A percentile compares a stretch with the other conserved stretches of the same genome.
These are phyloP conservation scores for Eimeria acervulina DNA, from an alignment of 169 alveolate species.

Conservation along the genomic window DNA sequence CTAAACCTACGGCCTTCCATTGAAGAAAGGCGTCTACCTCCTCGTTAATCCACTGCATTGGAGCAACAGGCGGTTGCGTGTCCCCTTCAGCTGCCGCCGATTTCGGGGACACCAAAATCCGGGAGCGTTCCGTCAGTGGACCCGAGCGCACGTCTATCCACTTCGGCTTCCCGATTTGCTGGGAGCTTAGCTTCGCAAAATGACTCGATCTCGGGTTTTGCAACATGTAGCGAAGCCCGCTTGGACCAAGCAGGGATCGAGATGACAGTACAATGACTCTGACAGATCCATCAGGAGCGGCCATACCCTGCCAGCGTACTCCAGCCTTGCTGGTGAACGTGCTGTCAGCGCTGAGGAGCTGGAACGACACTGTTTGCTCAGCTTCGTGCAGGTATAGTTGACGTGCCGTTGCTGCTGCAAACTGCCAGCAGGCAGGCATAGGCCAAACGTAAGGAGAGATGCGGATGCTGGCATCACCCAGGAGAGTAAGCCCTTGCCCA, in stretches of 20 bases:
- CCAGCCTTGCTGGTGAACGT: slow-evolving; percentile 11
- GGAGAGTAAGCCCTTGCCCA: slow-evolving; percentile 10
- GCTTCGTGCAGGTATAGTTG: neutral
- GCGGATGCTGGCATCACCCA: slow-evolving; percentile 70
- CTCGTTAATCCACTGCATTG: neutral
- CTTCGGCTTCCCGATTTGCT: neutral
- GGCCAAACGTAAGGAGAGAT: slow-evolving; percentile 65
- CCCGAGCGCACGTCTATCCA: slow-evolving; percentile 47
- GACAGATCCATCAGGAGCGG: slow-evolving; percentile 66
- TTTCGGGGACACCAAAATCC: neutral
- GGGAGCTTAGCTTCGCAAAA: neutral
- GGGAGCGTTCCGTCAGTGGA: slow-evolving; percentile 15
- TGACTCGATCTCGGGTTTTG: neutral
- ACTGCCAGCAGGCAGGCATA: slow-evolving; percentile 72
- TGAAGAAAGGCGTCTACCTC: slow-evolving; percentile 5
- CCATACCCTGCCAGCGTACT: slow-evolving; percentile 66
- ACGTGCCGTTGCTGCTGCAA: neutral
- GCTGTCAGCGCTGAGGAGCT: slow-evolving; percentile 31
- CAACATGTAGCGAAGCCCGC: neutral
- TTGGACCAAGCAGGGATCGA: neutral
- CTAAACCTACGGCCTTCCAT: slow-evolving; percentile 28
- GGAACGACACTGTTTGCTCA: slow-evolving; percentile 25
- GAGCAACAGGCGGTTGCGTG: neutral
- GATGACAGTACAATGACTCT: slow-evolving; percentile 44
- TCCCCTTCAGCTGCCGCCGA: neutral